These are phyloP conservation scores for Pisolithus sp. DNA, from an alignment of 768 basidiomycete species.

Conservation along the genomic window DNA sequence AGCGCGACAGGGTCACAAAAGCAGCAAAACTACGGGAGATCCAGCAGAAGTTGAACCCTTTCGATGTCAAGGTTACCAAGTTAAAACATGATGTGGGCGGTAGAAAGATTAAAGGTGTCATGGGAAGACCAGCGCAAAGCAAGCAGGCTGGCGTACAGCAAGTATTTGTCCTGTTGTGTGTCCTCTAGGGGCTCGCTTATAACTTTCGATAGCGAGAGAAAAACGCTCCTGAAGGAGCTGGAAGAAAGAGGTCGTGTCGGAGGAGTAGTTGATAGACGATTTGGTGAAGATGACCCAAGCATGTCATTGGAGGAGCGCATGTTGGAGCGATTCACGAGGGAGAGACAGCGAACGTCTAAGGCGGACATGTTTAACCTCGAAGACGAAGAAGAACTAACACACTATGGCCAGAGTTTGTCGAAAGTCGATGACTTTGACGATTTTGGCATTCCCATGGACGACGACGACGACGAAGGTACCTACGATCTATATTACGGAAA, in stretches of 20 bases:
- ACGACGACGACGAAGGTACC: conserved; percentile 44
- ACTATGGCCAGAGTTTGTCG: conserved; percentile 85
- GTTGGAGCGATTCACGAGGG: conserved; percentile 91
- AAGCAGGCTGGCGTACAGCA: conserved; percentile 88
- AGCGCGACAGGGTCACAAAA: conserved; percentile 79
- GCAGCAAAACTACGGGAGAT: conserved; percentile 79
- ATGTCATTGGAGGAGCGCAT: conserved; percentile 96
- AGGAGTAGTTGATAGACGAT: conserved; percentile 87
- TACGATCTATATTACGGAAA: background rate
- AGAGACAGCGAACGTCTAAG: conserved; percentile 75
- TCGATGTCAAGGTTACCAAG: conserved; percentile 89
- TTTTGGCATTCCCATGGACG: conserved; percentile 46
- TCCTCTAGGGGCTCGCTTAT: conserved; percentile 3
- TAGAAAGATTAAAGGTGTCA: conserved; percentile 73
- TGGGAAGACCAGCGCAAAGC: conserved; percentile 79
- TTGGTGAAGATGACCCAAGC: conserved; percentile 90
- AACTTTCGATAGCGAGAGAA: conserved; percentile 59
- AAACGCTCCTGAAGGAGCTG: conserved; percentile 82
- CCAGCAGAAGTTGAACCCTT: conserved; percentile 82
- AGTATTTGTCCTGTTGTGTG: conserved; percentile 38
- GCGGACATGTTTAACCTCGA: conserved; percentile 83
- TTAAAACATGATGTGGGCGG: conserved; percentile 92
- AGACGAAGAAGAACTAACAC: conserved; percentile 85
- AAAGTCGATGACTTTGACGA: conserved; percentile 81
- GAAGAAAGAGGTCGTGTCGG: conserved; percentile 77